Evolutionary conservation across 2,329 filamentous ascomycete genomes (phyloP), one percentile per base, ranked within the genome.

Genomic region (Elsinoe ampelina): DNA sequence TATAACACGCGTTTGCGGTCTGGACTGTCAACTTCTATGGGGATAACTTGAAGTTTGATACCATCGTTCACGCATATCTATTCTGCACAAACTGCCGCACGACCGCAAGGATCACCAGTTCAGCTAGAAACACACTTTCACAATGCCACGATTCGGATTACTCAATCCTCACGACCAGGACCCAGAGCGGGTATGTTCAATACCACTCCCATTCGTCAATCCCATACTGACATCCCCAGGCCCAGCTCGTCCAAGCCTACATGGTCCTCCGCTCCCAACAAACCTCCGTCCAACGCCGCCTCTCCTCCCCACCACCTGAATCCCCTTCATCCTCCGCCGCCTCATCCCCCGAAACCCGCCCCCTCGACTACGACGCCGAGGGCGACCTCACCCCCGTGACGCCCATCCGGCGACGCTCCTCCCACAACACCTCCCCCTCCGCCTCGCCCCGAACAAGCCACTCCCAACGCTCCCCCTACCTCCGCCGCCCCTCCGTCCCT

Each of bases 241-340:
- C 58, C 4, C 56, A 59, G 22, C 59, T 61, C 32, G 58, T 72
- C 62, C 67, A 71, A 59, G 69, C 67, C 57, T 73, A 73, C 62
- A 67, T 73, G 58, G 61, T 69, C 10, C 66, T 74, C 13, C 67
- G 69, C 43, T 70, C 68, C 19, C 71, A 74, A 54, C 70, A 73
- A 60, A 70, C 71, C 58, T 66, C 64, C 42, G 60, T 74, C 36
- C 71, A 69, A 52, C 68, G 70, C 38, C 67, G 71, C 22, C 63
- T 74, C 20, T 72, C 59, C 62, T 68, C 39, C 59, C 70, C 54
- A 65, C 70, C 43, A 63, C 67, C 57, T 58, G 57, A 58, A 12
- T 58, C 61, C 17, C 30, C 57, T 5, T 63, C 67, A 17, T 67
- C 70, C 5, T 56, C 52, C 45, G 15, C 61, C 52, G 39, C 43